Conservation (phyloP, 1,284 basidiomycete species). For the Quambalaria eucalypti region DNA sequence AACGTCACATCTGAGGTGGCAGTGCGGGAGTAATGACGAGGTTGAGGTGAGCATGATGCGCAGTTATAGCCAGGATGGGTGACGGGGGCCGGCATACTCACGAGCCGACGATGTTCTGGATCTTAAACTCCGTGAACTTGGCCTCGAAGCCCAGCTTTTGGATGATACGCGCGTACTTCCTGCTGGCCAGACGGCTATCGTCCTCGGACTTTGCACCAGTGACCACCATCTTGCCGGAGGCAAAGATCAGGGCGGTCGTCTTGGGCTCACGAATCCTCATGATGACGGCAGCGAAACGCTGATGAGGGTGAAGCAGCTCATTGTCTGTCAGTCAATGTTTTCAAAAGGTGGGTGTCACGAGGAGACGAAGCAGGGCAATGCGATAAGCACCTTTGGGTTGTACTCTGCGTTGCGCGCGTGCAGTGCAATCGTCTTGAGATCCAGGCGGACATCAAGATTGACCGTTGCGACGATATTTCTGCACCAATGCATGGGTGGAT, state of each 20-base stretch:
- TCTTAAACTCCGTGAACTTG: constrained; percentile 99
- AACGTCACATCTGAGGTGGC: constrained; percentile 74
- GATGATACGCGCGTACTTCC: constrained; percentile 98
- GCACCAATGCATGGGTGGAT: not conserved
- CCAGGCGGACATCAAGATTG: constrained; percentile 91
- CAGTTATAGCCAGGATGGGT: not conserved
- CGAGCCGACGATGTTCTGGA: constrained; percentile 92
- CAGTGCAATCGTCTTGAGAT: constrained; percentile 95
- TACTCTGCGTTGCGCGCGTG: constrained; percentile 99
- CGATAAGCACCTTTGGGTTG: constrained; percentile 87
- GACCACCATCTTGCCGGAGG: constrained; percentile 99
- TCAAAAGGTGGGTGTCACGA: not conserved
- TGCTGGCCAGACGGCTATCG: constrained; percentile 87
- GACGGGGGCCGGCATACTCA: constrained; percentile 1
- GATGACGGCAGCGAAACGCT: constrained; percentile 99
- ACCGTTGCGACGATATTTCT: constrained; percentile 98
- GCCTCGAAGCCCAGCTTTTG: constrained; percentile 99
- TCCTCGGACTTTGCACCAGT: constrained; percentile 99
- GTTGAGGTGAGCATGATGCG: not conserved
- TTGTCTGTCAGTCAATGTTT: not conserved
- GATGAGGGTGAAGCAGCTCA: constrained; percentile 50
- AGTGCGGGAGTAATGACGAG: not conserved
- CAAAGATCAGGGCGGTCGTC: constrained; percentile 98
- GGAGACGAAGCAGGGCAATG: not conserved
- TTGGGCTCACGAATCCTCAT: constrained; percentile 99